Base-by-base conservation (phyloP, 768 basidiomycete genomes). In the Suillus hirtellus region DNA sequence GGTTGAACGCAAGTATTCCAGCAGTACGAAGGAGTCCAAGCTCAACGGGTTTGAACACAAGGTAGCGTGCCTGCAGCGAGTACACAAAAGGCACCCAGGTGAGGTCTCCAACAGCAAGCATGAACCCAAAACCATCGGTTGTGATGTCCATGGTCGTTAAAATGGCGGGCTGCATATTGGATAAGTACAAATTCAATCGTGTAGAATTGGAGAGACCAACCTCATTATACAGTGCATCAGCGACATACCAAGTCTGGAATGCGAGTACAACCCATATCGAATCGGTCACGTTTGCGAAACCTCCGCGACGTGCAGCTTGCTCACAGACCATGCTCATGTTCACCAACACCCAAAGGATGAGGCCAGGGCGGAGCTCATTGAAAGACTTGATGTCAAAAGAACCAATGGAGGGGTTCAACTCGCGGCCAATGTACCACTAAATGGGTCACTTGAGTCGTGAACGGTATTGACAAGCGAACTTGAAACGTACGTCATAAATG, bases 81-180 rank as follows among this genome's bases (percentile, higher is more conserved):
- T 98, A 99, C 17, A 87, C 89, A 77, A 98, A 96, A 12, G 96
- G 96, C 12, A 99, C 93, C 91, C 93, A 98, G 21, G 88, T 77
- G 35, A 98, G 84, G 71, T 98, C 95, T 47, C 97, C 96, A 54
- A 96, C 84, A 5, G 94, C 78, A 35, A 99, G 89, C 97, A 99
- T 99, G 83, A 95, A 98, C 8, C 97, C 97, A 70, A 99, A 98
- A 12, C 97, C 97, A 69, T 99, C 97, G 12, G 92, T 92, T 3
- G 90, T 96, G 72, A 99, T 96, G 71, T 99, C 97, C 93, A 99
- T 99, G 4, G 91, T 95, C 1, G 93, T 96, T 63, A 99, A 82
- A 67, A 99, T 83, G 11, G 92, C 90, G 2, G 92, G 84, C 93
- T 97, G 67, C 27, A 47, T 0, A 24, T 15, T 19, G 40, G 5